Conservation (phyloP, 2,329 filamentous ascomycete species). For the Pseudomassariella vexata region DNA sequence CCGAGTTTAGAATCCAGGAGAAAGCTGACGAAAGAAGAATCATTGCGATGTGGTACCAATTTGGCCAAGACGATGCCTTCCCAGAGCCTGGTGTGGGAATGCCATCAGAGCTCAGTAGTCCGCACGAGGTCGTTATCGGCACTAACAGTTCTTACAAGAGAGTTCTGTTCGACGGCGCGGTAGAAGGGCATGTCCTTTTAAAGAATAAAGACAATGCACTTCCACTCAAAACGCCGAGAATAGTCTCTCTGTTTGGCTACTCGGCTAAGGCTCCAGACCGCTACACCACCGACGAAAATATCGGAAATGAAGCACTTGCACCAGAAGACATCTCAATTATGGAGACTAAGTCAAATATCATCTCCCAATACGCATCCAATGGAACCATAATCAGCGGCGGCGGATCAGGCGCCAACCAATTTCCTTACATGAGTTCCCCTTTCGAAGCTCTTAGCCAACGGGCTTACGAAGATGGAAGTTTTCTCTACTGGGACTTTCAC, state of each 20-base stretch:
- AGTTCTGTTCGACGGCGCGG: constrained; percentile 44
- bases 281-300: constrained; percentile 24
- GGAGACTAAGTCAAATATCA: constrained; percentile 12
- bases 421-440: constrained; percentile 27
- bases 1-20: too few relatives aligned
- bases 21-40: constrained; percentile 23
- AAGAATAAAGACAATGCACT: constrained; percentile 53
- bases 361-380: constrained; percentile 33
- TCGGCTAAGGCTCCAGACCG: constrained; percentile 42
- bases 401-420: constrained; percentile 33
- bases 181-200: constrained; percentile 58
- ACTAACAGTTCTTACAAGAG: constrained; percentile 29
- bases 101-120: constrained; percentile 36
- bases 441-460: constrained; percentile 34
- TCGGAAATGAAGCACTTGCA: constrained; percentile 19
- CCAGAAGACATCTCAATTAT: constrained; percentile 6
- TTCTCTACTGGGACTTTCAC: constrained; percentile 41
- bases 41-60: constrained; percentile 50
- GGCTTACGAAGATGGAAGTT: constrained; percentile 37
- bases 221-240: constrained; percentile 43
- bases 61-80: constrained; percentile 43
- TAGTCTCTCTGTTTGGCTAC: constrained; percentile 56
- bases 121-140: constrained; percentile 49
- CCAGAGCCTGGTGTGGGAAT: constrained; percentile 42
- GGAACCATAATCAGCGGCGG: constrained; percentile 41